phyloP scores from a whole-genome alignment of 176 grass and related monocot genomes.

The Saccharum officinarum region DNA sequence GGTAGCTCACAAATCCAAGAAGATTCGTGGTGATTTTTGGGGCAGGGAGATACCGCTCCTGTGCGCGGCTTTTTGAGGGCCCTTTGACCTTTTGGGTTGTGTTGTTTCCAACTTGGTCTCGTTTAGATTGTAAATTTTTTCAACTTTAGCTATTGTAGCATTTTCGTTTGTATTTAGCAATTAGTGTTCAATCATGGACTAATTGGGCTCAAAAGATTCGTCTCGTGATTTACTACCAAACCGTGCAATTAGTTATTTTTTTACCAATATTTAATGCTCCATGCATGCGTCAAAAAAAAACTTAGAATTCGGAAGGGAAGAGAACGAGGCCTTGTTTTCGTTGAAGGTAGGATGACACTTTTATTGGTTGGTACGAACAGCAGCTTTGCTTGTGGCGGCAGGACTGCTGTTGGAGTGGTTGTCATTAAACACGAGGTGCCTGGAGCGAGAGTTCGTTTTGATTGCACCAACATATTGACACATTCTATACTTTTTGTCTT shows the following conservation, averaged over 20 bases:
- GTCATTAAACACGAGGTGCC: constrained; percentile 1
- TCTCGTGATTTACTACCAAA: too few relatives aligned
- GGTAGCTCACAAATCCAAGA: not conserved
- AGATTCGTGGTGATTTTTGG: constrained; percentile 23
- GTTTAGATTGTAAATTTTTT: too few relatives aligned
- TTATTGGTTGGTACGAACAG: constrained; percentile 36
- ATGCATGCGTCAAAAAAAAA: too few relatives aligned
- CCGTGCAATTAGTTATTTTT: too few relatives aligned
- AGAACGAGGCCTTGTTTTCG: too few relatives aligned
- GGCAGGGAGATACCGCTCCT: not conserved
- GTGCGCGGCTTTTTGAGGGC: not conserved
- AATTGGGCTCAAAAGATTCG: too few relatives aligned
- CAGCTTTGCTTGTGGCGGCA: not conserved
- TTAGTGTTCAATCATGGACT: too few relatives aligned
- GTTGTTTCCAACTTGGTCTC: constrained; percentile 28
- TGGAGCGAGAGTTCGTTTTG: not conserved
- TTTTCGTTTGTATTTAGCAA: too few relatives aligned
- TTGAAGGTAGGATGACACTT: constrained; percentile 22
- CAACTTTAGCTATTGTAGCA: too few relatives aligned
- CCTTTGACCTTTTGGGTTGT: not conserved
- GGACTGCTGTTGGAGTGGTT: not conserved
- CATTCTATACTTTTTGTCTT: not conserved
- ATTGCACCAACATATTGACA: constrained; percentile 21
- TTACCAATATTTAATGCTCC: too few relatives aligned
- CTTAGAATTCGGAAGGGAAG: too few relatives aligned